These are phyloP conservation scores for Ganoderma leucocontextum DNA, from an alignment of 1,284 basidiomycete species.

Conservation along the genomic window DNA sequence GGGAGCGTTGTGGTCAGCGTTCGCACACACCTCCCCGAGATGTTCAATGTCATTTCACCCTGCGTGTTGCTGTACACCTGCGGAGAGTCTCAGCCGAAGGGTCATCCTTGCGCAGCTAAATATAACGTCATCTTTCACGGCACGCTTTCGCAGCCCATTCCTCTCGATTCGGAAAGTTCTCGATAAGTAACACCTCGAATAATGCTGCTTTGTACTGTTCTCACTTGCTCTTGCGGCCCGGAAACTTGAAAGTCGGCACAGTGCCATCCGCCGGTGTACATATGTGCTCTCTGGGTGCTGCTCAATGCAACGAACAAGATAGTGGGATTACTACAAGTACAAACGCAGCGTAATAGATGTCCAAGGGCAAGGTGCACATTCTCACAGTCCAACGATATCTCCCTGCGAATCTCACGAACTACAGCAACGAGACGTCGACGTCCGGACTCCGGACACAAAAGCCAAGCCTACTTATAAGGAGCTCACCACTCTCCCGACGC, in stretches of 20 bases:
- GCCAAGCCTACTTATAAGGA: background rate
- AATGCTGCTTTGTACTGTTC: background rate
- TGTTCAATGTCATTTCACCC: background rate
- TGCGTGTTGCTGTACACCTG: background rate
- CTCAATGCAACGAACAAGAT: no score
- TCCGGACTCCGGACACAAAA: background rate
- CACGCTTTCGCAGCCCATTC: background rate
- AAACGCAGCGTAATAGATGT: no score
- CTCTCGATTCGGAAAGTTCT: background rate
- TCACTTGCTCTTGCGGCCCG: no score
- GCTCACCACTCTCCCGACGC: background rate
- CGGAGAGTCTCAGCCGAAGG: background rate
- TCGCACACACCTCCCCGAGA: background rate
- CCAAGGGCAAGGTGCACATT: no score
- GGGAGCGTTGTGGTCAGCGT: background rate
- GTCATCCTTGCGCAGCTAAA: background rate
- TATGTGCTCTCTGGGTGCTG: no score
- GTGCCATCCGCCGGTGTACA: no score
- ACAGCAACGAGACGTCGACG: background rate
- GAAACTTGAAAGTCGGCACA: no score
- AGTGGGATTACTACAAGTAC: no score
- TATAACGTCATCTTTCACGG: background rate
- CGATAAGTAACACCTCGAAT: background rate
- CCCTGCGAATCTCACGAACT: no score
- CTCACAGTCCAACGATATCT: no score